Percentiles rank a stretch among this genome's conserved stretches.
Evolutionary conservation across 139 green algal species (phyloP).

Genomic region (Chlamydomonas urium): DNA sequence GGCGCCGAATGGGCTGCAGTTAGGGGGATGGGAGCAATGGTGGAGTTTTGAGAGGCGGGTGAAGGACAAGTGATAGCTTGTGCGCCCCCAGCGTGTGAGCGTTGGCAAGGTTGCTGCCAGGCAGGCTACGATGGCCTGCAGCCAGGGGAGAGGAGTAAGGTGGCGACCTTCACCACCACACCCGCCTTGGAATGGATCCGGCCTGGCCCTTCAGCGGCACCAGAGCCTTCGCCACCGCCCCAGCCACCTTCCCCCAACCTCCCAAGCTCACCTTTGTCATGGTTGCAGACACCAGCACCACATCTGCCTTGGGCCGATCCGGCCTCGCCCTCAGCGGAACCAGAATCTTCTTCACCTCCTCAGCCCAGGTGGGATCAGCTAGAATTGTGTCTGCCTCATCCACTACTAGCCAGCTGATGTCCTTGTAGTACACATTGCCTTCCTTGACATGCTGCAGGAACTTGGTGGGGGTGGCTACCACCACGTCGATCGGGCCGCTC

Average conservation of each 20-base stretch:
- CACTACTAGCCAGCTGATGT: constrained; percentile 53
- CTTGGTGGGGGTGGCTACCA: constrained; percentile 81
- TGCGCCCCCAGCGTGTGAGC: too few species aligned
- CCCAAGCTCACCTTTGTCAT: constrained; percentile 75
- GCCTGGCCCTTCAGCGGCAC: too few species aligned
- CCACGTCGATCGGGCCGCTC: constrained; percentile 67
- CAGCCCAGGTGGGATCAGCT: constrained; percentile 70
- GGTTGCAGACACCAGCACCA: constrained; percentile 88
- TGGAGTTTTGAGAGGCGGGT: too few species aligned
- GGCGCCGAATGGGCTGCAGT: constrained; percentile 39
- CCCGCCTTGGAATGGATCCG: too few species aligned
- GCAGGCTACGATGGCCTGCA: too few species aligned
- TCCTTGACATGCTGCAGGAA: constrained; percentile 78
- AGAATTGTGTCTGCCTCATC: constrained; percentile 99
- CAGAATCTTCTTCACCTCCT: constrained; percentile 73
- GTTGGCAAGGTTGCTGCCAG: too few species aligned
- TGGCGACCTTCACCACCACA: too few species aligned
- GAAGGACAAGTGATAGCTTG: too few species aligned
- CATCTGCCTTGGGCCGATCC: constrained; percentile 31
- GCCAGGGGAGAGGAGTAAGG: too few species aligned
- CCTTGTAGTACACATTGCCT: constrained; percentile 69
- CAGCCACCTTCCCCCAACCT: too few species aligned
- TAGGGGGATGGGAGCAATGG: too few species aligned
- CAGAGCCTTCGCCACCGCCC: too few species aligned
- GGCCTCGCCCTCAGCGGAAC: constrained; percentile 37